These are phyloP conservation scores for Effrenium voratum DNA, from an alignment of 73 alveolate species.

Conservation along the genomic window DNA sequence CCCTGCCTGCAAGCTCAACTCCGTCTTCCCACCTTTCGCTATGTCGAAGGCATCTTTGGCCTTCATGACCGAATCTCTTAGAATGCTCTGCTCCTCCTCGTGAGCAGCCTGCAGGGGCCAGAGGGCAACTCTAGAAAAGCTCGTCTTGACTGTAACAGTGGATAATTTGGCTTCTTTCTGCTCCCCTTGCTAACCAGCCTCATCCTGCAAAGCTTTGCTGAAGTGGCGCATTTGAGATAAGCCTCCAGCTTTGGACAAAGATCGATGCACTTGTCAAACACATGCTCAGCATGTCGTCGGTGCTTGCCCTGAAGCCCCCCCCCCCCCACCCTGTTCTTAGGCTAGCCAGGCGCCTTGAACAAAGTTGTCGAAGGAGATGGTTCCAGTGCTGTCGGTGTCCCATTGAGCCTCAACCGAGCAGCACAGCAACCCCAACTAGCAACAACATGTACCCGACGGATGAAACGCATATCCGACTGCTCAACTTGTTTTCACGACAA, in stretches of 20 bases:
- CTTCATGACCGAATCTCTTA: constrained; percentile 42
- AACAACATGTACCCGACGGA: no score
- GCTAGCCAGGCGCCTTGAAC: constrained; percentile 80
- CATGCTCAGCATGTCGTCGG: not conserved
- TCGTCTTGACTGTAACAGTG: no score
- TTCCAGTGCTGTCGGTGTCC: constrained; percentile 70
- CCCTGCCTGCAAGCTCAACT: constrained; percentile 56
- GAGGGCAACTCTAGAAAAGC: no score
- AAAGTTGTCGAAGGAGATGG: constrained; percentile 51
- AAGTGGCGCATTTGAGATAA: constrained; percentile 32
- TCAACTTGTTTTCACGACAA: no score
- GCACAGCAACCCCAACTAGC: no score
- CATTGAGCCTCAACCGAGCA: constrained; percentile 14
- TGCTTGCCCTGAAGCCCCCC: not conserved
- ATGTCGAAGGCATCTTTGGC: constrained; percentile 75
- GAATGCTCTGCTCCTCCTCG: constrained; percentile 49
- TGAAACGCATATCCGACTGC: no score
- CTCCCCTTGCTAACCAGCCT: constrained; percentile 20
- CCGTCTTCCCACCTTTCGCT: constrained; percentile 13
- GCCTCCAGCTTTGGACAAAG: not conserved
- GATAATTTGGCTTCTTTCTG: no score
- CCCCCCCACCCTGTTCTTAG: no score
- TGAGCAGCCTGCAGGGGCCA: constrained; percentile 19
- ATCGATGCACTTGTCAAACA: not conserved
- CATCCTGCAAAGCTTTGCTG: constrained; percentile 23